Percentiles rank a stretch among this genome's conserved stretches.
Evolutionary conservation across 352 stramenopile genomes (phyloP).

Genomic region (Globisporangium heterothallicum): DNA sequence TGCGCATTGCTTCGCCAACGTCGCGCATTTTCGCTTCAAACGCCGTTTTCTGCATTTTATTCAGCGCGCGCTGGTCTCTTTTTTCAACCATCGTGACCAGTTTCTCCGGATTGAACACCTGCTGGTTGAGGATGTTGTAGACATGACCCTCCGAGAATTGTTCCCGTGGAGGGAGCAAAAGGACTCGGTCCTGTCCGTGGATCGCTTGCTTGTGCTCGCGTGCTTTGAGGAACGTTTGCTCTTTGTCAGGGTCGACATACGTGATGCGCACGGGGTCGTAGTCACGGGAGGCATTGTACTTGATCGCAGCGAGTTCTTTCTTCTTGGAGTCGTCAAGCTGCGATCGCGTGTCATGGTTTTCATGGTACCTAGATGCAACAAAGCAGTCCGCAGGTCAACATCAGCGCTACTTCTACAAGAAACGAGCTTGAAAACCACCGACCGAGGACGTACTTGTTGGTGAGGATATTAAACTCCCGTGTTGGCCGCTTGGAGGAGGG

Average conservation of each 20-base stretch:
- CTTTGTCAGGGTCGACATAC: constrained; percentile 53
- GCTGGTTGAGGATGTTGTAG: constrained; percentile 79
- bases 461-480: constrained; percentile 71
- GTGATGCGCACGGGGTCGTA: constrained; percentile 62
- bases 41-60: constrained; percentile 57
- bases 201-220: constrained; percentile 32
- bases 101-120: constrained; percentile 44
- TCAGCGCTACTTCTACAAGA: too few species aligned
- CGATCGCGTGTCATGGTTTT: constrained; percentile 38
- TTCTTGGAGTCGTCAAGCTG: constrained; percentile 26
- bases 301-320: constrained; percentile 47
- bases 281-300: constrained; percentile 59
- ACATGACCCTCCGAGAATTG: constrained; percentile 63
- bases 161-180: constrained; percentile 47
- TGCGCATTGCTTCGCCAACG: constrained; percentile 28
- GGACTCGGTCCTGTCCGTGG: constrained; percentile 46
- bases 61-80: constrained; percentile 38
- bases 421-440: too few species aligned
- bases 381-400: too few species aligned
- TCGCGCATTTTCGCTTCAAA: constrained; percentile 48
- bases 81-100: constrained; percentile 32
- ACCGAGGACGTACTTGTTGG: constrained; percentile 59
- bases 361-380: constrained; percentile 35
- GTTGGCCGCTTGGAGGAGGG: constrained; percentile 28
- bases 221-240: constrained; percentile 38